Conservation (phyloP, 805 yeast genomes). For the Kluyveromyces wickerhamii region DNA sequence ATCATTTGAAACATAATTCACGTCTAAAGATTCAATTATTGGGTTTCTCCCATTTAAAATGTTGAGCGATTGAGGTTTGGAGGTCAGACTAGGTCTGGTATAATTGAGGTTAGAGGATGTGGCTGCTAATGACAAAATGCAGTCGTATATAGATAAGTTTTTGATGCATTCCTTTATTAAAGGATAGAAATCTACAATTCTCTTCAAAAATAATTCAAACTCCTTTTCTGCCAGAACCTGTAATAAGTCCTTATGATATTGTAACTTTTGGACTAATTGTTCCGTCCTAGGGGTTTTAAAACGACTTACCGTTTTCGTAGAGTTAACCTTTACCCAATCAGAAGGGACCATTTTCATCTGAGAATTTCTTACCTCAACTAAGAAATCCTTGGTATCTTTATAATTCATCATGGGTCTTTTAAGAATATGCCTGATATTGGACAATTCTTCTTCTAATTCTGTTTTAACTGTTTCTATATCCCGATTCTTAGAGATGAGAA, state of each 20-base stretch:
- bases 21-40: constrained; percentile 44
- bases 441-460: constrained; percentile 47
- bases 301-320: constrained; percentile 60
- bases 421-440: constrained; percentile 35
- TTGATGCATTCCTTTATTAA: constrained; percentile 37
- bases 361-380: constrained; percentile 66
- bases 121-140: constrained; percentile 57
- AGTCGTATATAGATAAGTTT: constrained; percentile 52
- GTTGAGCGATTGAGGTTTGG: constrained; percentile 37
- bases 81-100: constrained; percentile 44
- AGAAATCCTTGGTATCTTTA: constrained; percentile 57
- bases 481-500: constrained; percentile 31
- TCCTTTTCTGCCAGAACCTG: constrained; percentile 20
- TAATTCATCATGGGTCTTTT: constrained; percentile 52
- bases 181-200: constrained; percentile 33
- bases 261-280: constrained; percentile 44
- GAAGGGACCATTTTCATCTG: constrained; percentile 53
- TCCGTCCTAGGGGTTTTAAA: constrained; percentile 58
- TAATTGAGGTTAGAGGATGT: constrained; percentile 44
- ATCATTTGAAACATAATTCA: constrained; percentile 59
- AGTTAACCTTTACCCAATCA: constrained; percentile 71
- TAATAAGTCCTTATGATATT: constrained; percentile 51
- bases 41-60: constrained; percentile 60
- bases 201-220: constrained; percentile 28
- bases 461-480: constrained; percentile 38